Evolutionary conservation across 2,329 filamentous ascomycete genomes (phyloP), one percentile per base, ranked within the genome.

Genomic region (Celoporthe dispersa): DNA sequence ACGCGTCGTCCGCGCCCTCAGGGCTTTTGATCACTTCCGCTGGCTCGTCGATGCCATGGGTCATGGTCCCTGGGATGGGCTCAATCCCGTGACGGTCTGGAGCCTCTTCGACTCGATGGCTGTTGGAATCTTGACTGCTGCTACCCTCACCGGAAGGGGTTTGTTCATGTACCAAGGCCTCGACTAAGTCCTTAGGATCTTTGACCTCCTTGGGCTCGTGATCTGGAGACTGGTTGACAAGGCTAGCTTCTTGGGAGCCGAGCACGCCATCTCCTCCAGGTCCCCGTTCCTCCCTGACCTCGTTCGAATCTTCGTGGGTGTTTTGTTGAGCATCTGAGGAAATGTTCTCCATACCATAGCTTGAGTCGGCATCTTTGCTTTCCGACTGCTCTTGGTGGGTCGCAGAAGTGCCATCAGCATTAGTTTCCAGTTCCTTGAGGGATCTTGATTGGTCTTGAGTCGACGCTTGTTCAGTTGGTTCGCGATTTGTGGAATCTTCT

Each of bases 51-150:
- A 68, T 66, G 1, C 70, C 65, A 55, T 74, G 73, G n/a, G 71
- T 74, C 70, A 72, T 72, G 33, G 71, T 72, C 14, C 71, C 73
- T 14, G 70, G 48, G 39, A 73, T 71, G 41, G 71, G 66, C 64
- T 71, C 67, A 37, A 66, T 61, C 4, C 70, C 70, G 16, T 71
- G 71, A 22, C 67, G 67, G 39, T 68, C 66, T 59, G 71, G 64
- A 22, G 55, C 55, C 57, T 70, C 68, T 67, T 68, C 68, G 62
- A 9, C 65, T 64, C 12, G 65, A 64, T 53, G 65, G 68, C 4
- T 41, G 66, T 28, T 60, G 57, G 60, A 55, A 39, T 53, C 69
- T 44, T 51, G 63, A 22, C 19, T 44, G 19, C 19, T 44, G 19
- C 60, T 55, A 61, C 33, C 61, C 51, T 61, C 61, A 53, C 31